phyloP scores from a whole-genome alignment of 805 yeast species.

The Metschnikowia henanensis region DNA sequence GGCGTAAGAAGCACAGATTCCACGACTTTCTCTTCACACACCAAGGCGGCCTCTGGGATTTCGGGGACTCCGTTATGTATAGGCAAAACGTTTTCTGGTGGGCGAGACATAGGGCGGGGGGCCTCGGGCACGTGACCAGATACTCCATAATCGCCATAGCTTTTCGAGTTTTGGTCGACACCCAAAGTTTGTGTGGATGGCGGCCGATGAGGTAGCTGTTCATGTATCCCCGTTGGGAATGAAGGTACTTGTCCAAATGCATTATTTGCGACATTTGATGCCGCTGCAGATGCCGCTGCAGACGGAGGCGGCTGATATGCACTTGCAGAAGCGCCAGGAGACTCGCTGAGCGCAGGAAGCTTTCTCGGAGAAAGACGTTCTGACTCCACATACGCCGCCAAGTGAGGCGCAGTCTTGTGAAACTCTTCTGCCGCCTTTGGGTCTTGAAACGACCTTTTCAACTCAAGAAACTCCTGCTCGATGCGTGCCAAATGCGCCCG shows the following conservation, averaged over 20 bases:
- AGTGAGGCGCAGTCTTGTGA: slow-evolving; percentile 3
- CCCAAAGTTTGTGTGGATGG: neutral
- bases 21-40: slow-evolving; percentile 66
- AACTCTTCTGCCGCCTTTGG: slow-evolving; percentile 26
- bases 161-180: neutral
- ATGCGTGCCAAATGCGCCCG: slow-evolving; percentile 82
- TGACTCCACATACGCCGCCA: slow-evolving; percentile 5
- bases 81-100: neutral
- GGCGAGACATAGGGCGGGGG: too few species aligned
- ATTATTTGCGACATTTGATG: neutral
- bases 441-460: slow-evolving; percentile 52
- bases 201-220: neutral
- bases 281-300: neutral
- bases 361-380: neutral
- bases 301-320: neutral
- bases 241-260: neutral
- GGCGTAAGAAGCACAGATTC: slow-evolving; percentile 67
- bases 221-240: neutral
- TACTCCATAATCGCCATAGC: too few species aligned
- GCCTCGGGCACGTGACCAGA: too few species aligned
- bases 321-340: neutral
- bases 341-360: neutral
- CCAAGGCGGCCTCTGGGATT: slow-evolving; percentile 18
- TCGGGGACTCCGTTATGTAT: neutral
- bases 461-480: slow-evolving; percentile 74